A percentile compares a stretch with the other conserved stretches of the same genome.
Evolutionary conservation across 2,329 filamentous ascomycete species (phyloP).

Genomic region (Lecanicillium sp.): DNA sequence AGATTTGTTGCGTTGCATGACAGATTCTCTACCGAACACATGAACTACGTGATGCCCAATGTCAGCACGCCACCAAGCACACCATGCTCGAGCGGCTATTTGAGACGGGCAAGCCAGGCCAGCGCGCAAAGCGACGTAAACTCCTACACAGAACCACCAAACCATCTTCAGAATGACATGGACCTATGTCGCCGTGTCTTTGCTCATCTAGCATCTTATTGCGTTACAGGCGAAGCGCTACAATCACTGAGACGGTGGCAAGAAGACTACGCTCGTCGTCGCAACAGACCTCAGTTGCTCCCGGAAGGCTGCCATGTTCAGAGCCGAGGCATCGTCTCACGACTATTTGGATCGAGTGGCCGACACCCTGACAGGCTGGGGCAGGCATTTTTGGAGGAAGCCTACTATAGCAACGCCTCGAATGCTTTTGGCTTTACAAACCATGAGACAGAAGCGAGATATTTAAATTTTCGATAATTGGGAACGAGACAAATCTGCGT

Average conservation of each 20-base stretch:
- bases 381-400: slow-evolving; percentile 7
- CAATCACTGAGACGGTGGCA: slow-evolving; percentile 41
- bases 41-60: slow-evolving; percentile 2
- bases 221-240: slow-evolving; percentile 39
- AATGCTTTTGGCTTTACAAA: slow-evolving; percentile 10
- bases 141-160: slow-evolving; percentile 1
- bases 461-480: slow-evolving; percentile 10
- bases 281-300: slow-evolving; percentile 29
- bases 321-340: slow-evolving; percentile 18
- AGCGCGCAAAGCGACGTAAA: slow-evolving; percentile 14
- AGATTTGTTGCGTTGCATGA: slow-evolving; percentile 52
- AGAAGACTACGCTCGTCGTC: slow-evolving; percentile 36
- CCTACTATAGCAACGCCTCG: slow-evolving; percentile 9
- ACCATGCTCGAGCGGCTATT: background rate
- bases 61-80: background rate
- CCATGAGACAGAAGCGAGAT: slow-evolving; percentile 4
- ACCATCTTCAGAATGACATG: slow-evolving; percentile 28
- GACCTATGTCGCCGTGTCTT: slow-evolving; percentile 36
- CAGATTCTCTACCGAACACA: slow-evolving; percentile 23
- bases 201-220: slow-evolving; percentile 35
- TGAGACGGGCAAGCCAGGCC: background rate
- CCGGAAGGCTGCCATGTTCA: slow-evolving; percentile 28
- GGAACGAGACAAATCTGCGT: slow-evolving; percentile 6
- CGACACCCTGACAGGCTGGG: slow-evolving; percentile 3
- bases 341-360: slow-evolving; percentile 17